A percentile compares a stretch with the other conserved stretches of the same genome.
Evolutionary conservation across 768 basidiomycete genomes (phyloP).

Genomic region (Leccinum sublutescens): DNA sequence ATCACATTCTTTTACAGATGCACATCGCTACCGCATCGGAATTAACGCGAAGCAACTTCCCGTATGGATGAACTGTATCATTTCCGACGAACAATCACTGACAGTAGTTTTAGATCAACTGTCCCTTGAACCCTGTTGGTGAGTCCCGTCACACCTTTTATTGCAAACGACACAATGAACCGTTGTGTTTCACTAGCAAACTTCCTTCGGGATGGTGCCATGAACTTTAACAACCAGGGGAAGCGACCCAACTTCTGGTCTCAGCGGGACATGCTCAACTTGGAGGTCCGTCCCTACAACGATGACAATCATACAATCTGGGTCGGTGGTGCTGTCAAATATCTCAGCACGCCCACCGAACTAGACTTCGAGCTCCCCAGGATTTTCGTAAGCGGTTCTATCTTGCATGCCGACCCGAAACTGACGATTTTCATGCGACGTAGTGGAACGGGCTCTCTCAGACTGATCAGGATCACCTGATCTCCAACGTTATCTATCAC

Average conservation of each 20-base stretch:
- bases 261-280: conserved; percentile 33
- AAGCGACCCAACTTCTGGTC: conserved; percentile 40
- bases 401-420: not conserved
- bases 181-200: conserved; percentile 25
- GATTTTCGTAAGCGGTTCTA: conserved; percentile 24
- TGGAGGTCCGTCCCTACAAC: conserved; percentile 34
- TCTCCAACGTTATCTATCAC: conserved; percentile 39
- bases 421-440: not conserved
- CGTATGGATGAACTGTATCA: conserved; percentile 9
- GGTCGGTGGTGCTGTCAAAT: conserved; percentile 41
- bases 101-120: conserved; percentile 30
- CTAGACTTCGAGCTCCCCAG: conserved; percentile 41
- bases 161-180: not conserved
- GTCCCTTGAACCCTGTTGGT: conserved; percentile 38
- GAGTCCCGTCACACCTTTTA: conserved; percentile 4
- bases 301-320: conserved; percentile 42
- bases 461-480: conserved; percentile 36
- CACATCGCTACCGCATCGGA: conserved; percentile 40
- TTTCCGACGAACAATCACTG: not conserved
- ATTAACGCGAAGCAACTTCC: conserved; percentile 40
- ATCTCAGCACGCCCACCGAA: conserved; percentile 35
- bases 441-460: conserved; percentile 36
- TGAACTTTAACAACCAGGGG: conserved; percentile 39
- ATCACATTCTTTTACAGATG: conserved; percentile 23
- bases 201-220: conserved; percentile 39